Percentiles rank a stretch among this genome's conserved stretches.
These are phyloP conservation scores for Cutaneotrichosporon dermatis DNA, from an alignment of 1,284 basidiomycete genomes.

Conservation along the genomic window DNA sequence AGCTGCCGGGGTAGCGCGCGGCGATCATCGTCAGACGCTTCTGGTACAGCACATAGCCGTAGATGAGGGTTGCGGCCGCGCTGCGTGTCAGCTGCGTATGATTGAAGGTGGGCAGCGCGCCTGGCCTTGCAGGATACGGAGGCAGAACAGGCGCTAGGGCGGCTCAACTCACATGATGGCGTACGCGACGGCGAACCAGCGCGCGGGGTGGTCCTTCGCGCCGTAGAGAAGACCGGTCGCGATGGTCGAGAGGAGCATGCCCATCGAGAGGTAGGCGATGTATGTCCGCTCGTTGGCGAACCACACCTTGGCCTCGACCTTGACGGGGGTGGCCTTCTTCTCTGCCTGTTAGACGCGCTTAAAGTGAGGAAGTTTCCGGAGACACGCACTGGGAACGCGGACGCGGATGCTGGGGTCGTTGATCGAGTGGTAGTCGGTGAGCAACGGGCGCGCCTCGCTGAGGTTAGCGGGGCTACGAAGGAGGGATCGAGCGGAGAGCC, in stretches of 20 bases:
- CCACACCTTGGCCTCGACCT: slow-evolving; percentile 97
- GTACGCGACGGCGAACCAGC: slow-evolving; percentile 78
- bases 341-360: slow-evolving; percentile 42
- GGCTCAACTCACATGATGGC: slow-evolving; percentile 59
- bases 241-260: slow-evolving; percentile 78
- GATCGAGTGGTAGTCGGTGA: slow-evolving; percentile 46
- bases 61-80: slow-evolving; percentile 54
- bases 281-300: slow-evolving; percentile 98
- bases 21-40: slow-evolving; percentile 86
- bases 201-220: slow-evolving; percentile 62
- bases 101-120: no score
- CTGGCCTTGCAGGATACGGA: no score
- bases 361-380: background rate
- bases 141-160: background rate
- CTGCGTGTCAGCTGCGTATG: slow-evolving; percentile 21
- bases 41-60: slow-evolving; percentile 84
- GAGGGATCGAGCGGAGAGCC: no score
- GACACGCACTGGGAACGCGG: slow-evolving; percentile 38
- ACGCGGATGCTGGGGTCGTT: slow-evolving; percentile 39
- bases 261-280: slow-evolving; percentile 84
- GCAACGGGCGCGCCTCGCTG: slow-evolving; percentile 29
- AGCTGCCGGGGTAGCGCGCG: slow-evolving; percentile 81
- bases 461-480: slow-evolving; percentile 1
- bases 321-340: slow-evolving; percentile 82
- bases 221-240: slow-evolving; percentile 64